These are phyloP conservation scores for Kluyveromyces siamensis DNA, from an alignment of 805 yeast genomes.

Conservation along the genomic window DNA sequence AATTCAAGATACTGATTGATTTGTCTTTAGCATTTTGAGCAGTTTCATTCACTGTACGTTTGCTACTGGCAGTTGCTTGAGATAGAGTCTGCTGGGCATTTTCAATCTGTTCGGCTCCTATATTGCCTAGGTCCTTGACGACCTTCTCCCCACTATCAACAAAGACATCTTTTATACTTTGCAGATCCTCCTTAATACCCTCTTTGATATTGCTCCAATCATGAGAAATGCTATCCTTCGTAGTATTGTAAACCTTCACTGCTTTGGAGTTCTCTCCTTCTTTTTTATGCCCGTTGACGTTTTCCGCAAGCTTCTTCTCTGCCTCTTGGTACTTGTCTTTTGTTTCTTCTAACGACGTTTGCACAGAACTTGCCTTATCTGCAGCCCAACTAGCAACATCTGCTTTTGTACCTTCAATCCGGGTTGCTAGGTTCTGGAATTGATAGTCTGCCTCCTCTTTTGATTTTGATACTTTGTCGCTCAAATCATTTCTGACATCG, in stretches of 20 bases:
- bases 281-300: constrained; percentile 2
- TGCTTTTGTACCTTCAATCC: constrained; percentile 7
- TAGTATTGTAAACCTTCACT: constrained; percentile 3
- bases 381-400: constrained; percentile 6
- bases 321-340: constrained; percentile 6
- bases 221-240: constrained; percentile 5
- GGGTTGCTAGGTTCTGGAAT: constrained; percentile 5
- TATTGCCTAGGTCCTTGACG: constrained; percentile 9
- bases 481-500: constrained; percentile 2
- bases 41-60: constrained; percentile 6
- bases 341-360: constrained; percentile 3
- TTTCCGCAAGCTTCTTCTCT: constrained; percentile 4
- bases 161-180: constrained; percentile 9
- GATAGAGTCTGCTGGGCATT: constrained; percentile 5
- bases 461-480: constrained; percentile 4
- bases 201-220: constrained; percentile 9
- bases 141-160: constrained; percentile 5
- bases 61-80: constrained; percentile 4
- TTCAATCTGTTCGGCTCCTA: constrained; percentile 8
- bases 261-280: constrained; percentile 4
- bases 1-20: constrained; percentile 19
- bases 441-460: constrained; percentile 6
- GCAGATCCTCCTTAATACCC: constrained; percentile 11
- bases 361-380: constrained; percentile 6
- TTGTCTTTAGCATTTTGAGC: constrained; percentile 11